These are phyloP conservation scores for Scenedesmus sp. DNA, from an alignment of 163 green algal genomes.

Conservation along the genomic window DNA sequence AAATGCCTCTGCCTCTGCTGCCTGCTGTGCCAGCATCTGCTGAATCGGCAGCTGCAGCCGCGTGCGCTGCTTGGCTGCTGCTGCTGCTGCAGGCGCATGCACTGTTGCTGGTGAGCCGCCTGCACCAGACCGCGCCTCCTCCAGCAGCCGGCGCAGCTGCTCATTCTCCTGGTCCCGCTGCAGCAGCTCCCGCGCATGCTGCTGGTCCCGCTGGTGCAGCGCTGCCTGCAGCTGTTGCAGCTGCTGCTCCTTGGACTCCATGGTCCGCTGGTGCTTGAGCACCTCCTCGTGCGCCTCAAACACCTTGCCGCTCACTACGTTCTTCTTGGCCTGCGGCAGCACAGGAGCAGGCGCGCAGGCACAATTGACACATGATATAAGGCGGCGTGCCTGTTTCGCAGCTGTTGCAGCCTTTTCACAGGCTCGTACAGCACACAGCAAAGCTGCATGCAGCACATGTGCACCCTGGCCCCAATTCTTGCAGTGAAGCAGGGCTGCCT, in stretches of 20 bases:
- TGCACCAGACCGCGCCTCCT: neutral
- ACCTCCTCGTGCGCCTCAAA: conserved; percentile 69
- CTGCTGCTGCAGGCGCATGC: neutral
- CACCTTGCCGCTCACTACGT: conserved; percentile 68
- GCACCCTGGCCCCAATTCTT: neutral
- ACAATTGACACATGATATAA: neutral
- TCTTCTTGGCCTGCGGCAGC: conserved; percentile 66
- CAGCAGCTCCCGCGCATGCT: neutral
- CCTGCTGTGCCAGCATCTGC: conserved; percentile 38
- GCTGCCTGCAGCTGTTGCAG: conserved; percentile 24
- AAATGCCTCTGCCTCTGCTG: conserved; percentile 4
- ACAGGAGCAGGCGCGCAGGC: neutral
- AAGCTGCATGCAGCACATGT: neutral
- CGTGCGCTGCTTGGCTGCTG: neutral
- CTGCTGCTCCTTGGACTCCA: conserved; percentile 36
- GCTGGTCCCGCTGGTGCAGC: conserved; percentile 4
- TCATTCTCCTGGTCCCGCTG: neutral
- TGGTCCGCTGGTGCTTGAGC: conserved; percentile 12
- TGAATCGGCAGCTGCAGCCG: conserved; percentile 35
- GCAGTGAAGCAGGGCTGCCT: neutral
- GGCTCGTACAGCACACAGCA: neutral
- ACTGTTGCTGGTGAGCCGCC: neutral
- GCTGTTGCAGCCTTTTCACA: too few relatives aligned
- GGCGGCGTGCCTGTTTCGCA: neutral
- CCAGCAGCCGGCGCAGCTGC: conserved; percentile 7